These are phyloP conservation scores for Eucalyptus grandis DNA, from an alignment of 345 rosid species.

Conservation along the genomic window DNA sequence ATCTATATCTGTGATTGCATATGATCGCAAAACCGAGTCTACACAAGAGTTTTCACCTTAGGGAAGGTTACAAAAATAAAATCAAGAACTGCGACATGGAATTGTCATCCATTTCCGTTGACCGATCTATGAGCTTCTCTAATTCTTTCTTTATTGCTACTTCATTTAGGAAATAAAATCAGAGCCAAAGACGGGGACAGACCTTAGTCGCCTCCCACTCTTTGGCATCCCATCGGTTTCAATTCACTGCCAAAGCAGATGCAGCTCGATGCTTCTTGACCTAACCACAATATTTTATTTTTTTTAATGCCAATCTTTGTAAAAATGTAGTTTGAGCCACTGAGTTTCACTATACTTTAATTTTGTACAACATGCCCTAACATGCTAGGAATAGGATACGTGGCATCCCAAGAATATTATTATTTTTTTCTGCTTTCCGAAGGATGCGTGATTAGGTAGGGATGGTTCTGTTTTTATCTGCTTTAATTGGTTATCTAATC, in stretches of 20 bases:
- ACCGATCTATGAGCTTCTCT: neutral
- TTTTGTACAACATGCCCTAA: neutral
- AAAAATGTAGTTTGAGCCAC: neutral
- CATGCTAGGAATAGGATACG: neutral
- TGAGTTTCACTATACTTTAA: neutral
- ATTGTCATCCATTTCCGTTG: neutral
- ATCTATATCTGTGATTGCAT: neutral
- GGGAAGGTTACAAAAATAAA: neutral
- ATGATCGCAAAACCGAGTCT: neutral
- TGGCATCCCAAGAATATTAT: neutral
- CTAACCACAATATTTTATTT: neutral
- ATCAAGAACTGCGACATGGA: neutral
- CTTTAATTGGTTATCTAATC: neutral
- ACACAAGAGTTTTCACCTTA: neutral
- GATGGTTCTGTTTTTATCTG: neutral
- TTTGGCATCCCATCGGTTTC: neutral
- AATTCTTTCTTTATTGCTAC: neutral
- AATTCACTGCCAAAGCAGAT: neutral
- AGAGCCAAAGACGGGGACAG: neutral
- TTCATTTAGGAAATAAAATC: neutral
- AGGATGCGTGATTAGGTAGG: neutral
- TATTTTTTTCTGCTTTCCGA: neutral
- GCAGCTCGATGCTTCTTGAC: neutral
- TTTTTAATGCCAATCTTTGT: neutral
- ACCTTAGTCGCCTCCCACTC: conserved; percentile 2